phyloP scores from a whole-genome alignment of 768 basidiomycete species.

The Lanmaoa rubissima region DNA sequence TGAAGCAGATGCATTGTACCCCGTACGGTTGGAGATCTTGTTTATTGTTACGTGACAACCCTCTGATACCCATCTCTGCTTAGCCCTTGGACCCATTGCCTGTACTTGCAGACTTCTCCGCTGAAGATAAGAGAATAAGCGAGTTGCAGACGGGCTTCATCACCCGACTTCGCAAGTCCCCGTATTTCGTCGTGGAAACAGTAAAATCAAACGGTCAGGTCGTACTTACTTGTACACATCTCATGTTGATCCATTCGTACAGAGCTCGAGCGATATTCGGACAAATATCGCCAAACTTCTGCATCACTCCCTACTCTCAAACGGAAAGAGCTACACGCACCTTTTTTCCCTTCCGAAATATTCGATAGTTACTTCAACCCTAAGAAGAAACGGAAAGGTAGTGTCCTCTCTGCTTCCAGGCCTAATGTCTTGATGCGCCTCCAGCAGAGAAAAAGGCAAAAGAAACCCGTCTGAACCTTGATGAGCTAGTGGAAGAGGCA shows the following conservation, averaged over 20 bases:
- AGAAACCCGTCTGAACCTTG: constrained; percentile 56
- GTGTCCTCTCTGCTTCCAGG: neutral
- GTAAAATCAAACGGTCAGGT: constrained; percentile 58
- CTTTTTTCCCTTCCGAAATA: constrained; percentile 76
- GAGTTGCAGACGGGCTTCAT: constrained; percentile 68
- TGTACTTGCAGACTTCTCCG: constrained; percentile 61
- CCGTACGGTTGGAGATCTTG: constrained; percentile 51
- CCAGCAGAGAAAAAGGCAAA: constrained; percentile 31
- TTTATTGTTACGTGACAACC: constrained; percentile 14
- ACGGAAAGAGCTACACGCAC: constrained; percentile 64
- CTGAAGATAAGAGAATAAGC: constrained; percentile 63
- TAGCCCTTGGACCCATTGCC: constrained; percentile 68
- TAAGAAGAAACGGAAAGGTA: constrained; percentile 57
- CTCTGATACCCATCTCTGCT: constrained; percentile 16
- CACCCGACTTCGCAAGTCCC: constrained; percentile 61
- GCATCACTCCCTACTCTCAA: constrained; percentile 64
- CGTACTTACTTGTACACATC: neutral
- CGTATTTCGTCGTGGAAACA: constrained; percentile 73
- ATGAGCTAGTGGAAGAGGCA: constrained; percentile 63
- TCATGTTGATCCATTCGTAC: constrained; percentile 4
- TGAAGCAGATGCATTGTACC: constrained; percentile 77
- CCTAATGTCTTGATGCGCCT: neutral
- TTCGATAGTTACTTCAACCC: constrained; percentile 82
- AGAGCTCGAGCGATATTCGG: constrained; percentile 82
- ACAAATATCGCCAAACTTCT: constrained; percentile 71